phyloP scores from a whole-genome alignment of 352 stramenopile species.

The Blastocystis sp. region DNA sequence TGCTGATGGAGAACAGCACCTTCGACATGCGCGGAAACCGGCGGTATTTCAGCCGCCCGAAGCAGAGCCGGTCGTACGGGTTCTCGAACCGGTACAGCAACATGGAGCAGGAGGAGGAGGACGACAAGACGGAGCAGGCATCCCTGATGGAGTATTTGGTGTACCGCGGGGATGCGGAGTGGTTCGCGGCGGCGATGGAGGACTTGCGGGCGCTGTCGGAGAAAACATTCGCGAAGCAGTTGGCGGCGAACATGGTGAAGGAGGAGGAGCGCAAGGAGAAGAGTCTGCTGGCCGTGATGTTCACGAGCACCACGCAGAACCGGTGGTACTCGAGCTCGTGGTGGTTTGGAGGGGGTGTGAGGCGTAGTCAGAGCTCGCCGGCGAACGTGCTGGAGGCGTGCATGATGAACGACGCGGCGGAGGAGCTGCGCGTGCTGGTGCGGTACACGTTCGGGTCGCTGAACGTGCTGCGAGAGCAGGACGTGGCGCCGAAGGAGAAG shows the following conservation, averaged over 20 bases:
- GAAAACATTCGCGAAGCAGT: conserved; percentile 28
- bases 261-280: conserved; percentile 31
- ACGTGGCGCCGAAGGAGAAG: conserved; percentile 35
- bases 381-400: not conserved
- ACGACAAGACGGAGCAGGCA: not conserved
- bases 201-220: not conserved
- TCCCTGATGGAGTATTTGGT: conserved; percentile 37
- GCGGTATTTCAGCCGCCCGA: not conserved
- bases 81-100: not conserved
- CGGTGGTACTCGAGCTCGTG: not conserved
- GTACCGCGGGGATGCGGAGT: conserved; percentile 39
- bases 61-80: not conserved
- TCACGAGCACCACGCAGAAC: not conserved
- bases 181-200: conserved; percentile 1
- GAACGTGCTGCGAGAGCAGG: conserved; percentile 48
- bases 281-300: not conserved
- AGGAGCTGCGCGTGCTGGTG: conserved; percentile 18
- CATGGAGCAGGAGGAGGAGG: not conserved
- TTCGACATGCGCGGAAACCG: conserved; percentile 28
- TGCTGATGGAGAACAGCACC: conserved; percentile 4
- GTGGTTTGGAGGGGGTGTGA: not conserved
- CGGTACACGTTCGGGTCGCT: conserved; percentile 25
- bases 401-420: conserved; percentile 31
- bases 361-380: not conserved
- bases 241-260: conserved; percentile 48